Conservation (phyloP, 768 basidiomycete genomes). For the Mycena leptocephala region DNA sequence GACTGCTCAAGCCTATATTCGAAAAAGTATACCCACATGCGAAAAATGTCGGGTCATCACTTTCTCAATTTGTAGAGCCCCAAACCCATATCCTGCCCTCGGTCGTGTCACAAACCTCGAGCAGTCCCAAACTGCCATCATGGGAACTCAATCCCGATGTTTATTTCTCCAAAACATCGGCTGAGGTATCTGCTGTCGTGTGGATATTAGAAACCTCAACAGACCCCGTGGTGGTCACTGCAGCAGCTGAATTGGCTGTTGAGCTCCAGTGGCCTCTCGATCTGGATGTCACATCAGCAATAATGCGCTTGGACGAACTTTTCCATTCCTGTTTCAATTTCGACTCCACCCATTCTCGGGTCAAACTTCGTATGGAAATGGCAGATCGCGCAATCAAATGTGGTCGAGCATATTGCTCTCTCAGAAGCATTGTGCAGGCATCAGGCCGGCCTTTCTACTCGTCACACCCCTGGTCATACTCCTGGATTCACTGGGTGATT, state of each 20-base stretch:
- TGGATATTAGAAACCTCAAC: background rate
- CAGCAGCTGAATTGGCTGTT: background rate
- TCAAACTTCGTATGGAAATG: background rate
- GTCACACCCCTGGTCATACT: too few relatives aligned
- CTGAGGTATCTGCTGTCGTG: background rate
- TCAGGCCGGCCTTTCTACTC: too few relatives aligned
- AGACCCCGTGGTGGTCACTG: background rate
- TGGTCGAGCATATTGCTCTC: background rate
- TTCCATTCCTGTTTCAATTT: background rate
- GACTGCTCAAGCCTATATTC: background rate
- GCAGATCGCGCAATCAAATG: background rate
- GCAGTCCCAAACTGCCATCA: too few relatives aligned
- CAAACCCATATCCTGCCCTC: background rate
- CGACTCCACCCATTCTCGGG: background rate
- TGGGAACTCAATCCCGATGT: background rate
- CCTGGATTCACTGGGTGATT: too few relatives aligned
- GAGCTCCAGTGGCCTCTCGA: background rate
- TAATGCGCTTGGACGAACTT: background rate
- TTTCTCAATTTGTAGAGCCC: background rate
- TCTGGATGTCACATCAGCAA: background rate
- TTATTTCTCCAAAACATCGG: background rate
- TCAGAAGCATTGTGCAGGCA: background rate
- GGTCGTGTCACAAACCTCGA: background rate
- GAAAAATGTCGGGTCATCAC: background rate
- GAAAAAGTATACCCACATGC: background rate